Evolutionary conservation across 2,329 filamentous ascomycete species (phyloP).

Genomic region (Xylaria sp.): DNA sequence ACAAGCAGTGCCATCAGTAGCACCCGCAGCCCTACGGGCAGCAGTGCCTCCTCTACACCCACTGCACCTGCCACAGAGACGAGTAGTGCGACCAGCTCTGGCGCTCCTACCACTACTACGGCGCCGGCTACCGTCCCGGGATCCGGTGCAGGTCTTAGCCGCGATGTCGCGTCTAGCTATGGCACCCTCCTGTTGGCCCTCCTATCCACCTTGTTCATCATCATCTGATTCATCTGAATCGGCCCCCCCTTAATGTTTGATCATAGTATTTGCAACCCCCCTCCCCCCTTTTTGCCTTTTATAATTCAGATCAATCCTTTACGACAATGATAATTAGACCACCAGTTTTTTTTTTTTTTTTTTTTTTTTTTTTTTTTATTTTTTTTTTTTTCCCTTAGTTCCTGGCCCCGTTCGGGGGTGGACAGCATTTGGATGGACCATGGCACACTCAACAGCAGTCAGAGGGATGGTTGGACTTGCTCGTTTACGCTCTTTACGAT

Average conservation of each 20-base stretch:
- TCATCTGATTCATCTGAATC: conserved; percentile 27
- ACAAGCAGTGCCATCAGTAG: conserved; percentile 1
- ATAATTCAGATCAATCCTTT: conserved; percentile 23
- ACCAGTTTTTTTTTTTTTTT: no score
- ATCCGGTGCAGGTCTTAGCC: conserved; percentile 21
- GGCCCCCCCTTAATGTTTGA: conserved; percentile 22
- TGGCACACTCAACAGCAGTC: not conserved
- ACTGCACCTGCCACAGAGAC: conserved; percentile 18
- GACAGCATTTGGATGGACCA: not conserved
- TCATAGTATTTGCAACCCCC: conserved; percentile 2
- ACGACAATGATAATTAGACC: conserved; percentile 17
- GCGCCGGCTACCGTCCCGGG: conserved; percentile 18
- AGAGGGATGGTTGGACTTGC: conserved; percentile 1
- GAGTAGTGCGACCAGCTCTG: conserved; percentile 10
- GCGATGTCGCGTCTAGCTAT: conserved; percentile 5
- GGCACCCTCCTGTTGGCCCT: conserved; percentile 28
- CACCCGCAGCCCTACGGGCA: conserved; percentile 5
- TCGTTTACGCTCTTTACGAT: conserved; percentile 7
- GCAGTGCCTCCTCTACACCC: conserved; percentile 8
- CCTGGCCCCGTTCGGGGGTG: not conserved
- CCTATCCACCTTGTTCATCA: conserved; percentile 30
- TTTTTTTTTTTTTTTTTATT: no score
- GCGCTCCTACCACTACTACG: conserved; percentile 8
- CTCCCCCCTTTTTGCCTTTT: conserved; percentile 5
- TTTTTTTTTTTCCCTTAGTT: no score